Conservation (phyloP, 257 asterid species). For the Solanum verrucosum region DNA sequence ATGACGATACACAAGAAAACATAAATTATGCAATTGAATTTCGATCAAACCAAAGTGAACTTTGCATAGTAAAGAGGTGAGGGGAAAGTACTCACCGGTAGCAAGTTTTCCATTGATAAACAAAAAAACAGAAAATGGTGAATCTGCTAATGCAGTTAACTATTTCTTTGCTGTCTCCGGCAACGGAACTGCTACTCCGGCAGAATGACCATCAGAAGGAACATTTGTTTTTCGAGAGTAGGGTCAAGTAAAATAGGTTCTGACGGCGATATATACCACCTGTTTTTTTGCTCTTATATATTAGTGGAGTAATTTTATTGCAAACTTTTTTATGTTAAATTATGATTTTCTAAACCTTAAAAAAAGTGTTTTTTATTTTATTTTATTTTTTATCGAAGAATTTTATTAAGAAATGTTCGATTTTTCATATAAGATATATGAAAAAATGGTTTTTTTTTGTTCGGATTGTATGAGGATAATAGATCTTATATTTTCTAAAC, state of each 20-base stretch:
- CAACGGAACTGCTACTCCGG: not conserved
- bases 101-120: not conserved
- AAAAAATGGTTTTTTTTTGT: too few relatives aligned
- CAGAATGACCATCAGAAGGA: not conserved
- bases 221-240: not conserved
- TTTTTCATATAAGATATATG: too few relatives aligned
- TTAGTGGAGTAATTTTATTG: not conserved
- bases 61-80: not conserved
- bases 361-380: too few relatives aligned
- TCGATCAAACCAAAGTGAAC: not conserved
- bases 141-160: not conserved
- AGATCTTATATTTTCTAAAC: too few relatives aligned
- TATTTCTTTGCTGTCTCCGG: not conserved
- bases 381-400: too few relatives aligned
- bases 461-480: too few relatives aligned
- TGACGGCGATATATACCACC: not conserved
- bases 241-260: not conserved
- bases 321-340: not conserved
- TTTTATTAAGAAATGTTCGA: too few relatives aligned
- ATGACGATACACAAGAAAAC: not conserved
- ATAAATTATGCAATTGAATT: not conserved
- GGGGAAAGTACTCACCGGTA: not conserved
- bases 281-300: too few relatives aligned
- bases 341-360: not conserved
- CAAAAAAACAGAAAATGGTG: not conserved